phyloP scores from a whole-genome alignment of 257 asterid species.

The Thymus quinquecostatus region DNA sequence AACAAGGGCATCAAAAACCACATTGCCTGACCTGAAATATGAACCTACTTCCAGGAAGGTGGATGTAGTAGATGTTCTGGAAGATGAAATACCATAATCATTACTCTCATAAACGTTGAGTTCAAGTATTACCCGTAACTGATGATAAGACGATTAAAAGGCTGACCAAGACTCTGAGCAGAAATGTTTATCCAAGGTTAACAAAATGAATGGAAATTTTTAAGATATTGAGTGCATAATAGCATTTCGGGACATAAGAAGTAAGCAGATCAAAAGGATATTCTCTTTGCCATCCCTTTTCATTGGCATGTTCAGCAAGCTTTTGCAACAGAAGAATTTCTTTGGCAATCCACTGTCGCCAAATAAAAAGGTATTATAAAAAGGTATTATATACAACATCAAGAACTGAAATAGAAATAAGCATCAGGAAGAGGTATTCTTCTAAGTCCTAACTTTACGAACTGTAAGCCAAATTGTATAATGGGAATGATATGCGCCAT shows the following conservation, averaged over 20 bases:
- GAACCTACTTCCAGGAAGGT: conserved; percentile 15
- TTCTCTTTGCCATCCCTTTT: conserved; percentile 91
- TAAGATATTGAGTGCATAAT: conserved; percentile 12
- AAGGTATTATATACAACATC: conserved; percentile 25
- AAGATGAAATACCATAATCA: neutral
- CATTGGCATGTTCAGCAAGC: conserved; percentile 81
- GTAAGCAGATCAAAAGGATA: conserved; percentile 67
- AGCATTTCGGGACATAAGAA: conserved; percentile 1
- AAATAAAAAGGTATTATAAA: conserved; percentile 33
- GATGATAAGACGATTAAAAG: neutral
- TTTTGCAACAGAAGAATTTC: conserved; percentile 57
- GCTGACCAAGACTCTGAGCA: conserved; percentile 11
- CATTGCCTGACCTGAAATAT: conserved; percentile 18
- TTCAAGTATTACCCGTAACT: neutral
- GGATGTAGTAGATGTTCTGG: conserved; percentile 3
- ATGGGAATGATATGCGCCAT: conserved; percentile 18
- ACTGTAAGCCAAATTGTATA: conserved; percentile 7
- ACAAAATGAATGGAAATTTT: neutral
- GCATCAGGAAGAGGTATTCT: conserved; percentile 15
- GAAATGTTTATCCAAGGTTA: conserved; percentile 5
- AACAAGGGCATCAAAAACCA: neutral
- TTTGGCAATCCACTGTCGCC: conserved; percentile 73
- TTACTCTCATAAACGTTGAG: neutral
- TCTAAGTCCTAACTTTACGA: conserved; percentile 10
- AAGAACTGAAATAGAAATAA: conserved; percentile 20